Conservation (phyloP, 306 rosid genomes). For the Quercus dentata region DNA sequence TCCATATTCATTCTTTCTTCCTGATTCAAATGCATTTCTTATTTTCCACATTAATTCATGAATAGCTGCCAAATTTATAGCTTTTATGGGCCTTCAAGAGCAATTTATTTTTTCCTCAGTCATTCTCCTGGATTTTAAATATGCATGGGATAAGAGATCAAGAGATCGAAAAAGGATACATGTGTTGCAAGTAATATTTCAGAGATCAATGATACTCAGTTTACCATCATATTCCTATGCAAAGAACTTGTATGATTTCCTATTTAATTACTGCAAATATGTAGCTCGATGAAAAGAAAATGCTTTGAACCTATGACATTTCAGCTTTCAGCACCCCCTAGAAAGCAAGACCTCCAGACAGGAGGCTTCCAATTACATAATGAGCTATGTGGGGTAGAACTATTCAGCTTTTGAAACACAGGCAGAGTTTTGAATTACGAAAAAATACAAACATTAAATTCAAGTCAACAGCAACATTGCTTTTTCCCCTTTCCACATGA, state of each 20-base stretch:
- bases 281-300: neutral
- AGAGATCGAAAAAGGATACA: neutral
- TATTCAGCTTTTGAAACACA: neutral
- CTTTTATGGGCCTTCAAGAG: neutral
- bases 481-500: conserved; percentile 4
- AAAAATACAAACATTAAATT: neutral
- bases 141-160: neutral
- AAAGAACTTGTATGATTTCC: neutral
- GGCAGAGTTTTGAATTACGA: neutral
- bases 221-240: neutral
- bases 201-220: neutral
- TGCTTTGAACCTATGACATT: neutral
- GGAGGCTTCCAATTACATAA: neutral
- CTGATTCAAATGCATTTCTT: neutral
- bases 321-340: neutral
- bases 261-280: neutral
- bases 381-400: neutral
- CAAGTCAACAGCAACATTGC: too few species aligned
- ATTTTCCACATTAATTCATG: neutral
- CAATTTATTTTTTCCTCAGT: neutral
- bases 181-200: neutral
- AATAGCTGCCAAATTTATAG: neutral
- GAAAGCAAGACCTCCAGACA: neutral
- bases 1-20: neutral
- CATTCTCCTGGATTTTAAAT: neutral